Evolutionary conservation across 352 stramenopile genomes (phyloP), one percentile per base, ranked within the genome.

Genomic region (Hyaloperonospora brassicae): DNA sequence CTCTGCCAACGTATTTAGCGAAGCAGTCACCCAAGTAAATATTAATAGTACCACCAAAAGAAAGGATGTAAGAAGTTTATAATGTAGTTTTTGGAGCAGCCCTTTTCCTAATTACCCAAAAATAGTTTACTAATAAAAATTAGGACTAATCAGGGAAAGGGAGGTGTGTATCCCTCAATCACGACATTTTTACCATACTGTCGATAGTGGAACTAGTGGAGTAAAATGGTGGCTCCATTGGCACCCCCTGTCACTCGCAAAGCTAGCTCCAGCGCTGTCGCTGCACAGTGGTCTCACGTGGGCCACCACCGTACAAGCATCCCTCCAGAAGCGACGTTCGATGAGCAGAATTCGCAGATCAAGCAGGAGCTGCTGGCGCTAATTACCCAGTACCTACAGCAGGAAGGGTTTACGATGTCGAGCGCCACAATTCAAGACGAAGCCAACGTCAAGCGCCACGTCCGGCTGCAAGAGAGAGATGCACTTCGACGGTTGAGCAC

Each of bases 401-500:
- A 86, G 14, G 78, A 93, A 64, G 83, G 81, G 7, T 89, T 90
- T 44, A 58, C 73, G 36, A 80, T 89, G 60, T 83, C 81, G 17
- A 90, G 81, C 55, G 76, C 83, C 17, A 93, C 84, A 36, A 86
- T 95, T 50, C 80, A 93, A 60, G 85, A 95, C 61, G 85, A 93
- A 55, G 75, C 85, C 36, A 93, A 93, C 43, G 79, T 95, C 34
- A 91, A 91, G 57, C 59, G 87, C 17, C 65, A 83, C 27, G 79
- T 87, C 14, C 69, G 78, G 38, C 56, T 85, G 34, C 78, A 92
- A 27, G 79, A 92, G 53, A 70, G 76, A 24, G 83, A 93, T 7
- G 75, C 75, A 27, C 66, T 95, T 21, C 74, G 79, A 1, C 78
- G 82, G 39, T 75, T 95, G 47, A 72, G 71, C 41, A 80, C 79